A percentile compares a stretch with the other conserved stretches of the same genome.
Evolutionary conservation across 1,139 yeast species (phyloP).

Genomic region (Kodamaea derodonti): DNA sequence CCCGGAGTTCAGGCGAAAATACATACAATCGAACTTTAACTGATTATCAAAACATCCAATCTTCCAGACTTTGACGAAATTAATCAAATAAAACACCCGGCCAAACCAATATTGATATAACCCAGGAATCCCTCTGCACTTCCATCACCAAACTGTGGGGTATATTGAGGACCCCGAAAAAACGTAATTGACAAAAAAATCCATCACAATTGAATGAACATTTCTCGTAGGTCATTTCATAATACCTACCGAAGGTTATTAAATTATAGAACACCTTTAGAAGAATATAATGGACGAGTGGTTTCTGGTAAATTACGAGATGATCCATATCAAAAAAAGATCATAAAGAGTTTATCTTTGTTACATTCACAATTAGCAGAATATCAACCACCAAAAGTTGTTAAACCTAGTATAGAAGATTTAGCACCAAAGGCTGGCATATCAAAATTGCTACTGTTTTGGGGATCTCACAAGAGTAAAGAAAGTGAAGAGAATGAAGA

Average conservation of each 20-base stretch:
- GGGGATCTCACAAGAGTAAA: background rate
- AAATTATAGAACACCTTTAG: conserved; percentile 38
- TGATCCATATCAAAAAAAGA: conserved; percentile 66
- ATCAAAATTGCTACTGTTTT: conserved; percentile 1
- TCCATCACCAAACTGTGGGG: background rate
- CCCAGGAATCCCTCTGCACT: too few species aligned
- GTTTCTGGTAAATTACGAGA: conserved; percentile 49
- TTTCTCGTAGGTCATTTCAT: background rate
- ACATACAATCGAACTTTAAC: too few species aligned
- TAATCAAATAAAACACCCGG: too few species aligned
- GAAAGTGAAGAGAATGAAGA: conserved; percentile 14
- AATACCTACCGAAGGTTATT: background rate
- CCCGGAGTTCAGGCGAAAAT: too few species aligned
- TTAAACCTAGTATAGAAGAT: conserved; percentile 44
- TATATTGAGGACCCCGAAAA: background rate
- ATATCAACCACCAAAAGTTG: conserved; percentile 56
- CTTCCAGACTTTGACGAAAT: too few species aligned
- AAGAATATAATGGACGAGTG: conserved; percentile 59
- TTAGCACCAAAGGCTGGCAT: conserved; percentile 8
- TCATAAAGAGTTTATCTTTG: conserved; percentile 50
- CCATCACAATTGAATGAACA: background rate
- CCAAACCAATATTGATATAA: too few species aligned
- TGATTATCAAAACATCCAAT: too few species aligned
- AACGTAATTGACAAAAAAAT: background rate
- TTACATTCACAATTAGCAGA: conserved; percentile 44